Percentiles rank a stretch among this genome's conserved stretches.
These are phyloP conservation scores for Penicillium sp. DNA, from an alignment of 2,329 filamentous ascomycete species.

Conservation along the genomic window DNA sequence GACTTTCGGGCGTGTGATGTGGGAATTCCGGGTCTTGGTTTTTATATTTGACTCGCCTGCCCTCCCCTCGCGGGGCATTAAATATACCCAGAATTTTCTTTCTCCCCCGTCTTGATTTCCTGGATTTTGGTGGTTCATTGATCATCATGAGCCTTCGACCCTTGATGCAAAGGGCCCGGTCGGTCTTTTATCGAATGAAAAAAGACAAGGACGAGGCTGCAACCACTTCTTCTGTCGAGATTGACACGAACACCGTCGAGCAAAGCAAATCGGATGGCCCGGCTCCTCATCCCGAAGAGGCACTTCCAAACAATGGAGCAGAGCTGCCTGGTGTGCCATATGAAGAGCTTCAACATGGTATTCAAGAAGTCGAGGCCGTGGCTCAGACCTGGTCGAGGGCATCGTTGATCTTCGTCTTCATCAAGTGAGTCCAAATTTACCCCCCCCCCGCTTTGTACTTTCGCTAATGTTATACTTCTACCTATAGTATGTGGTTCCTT, in stretches of 20 bases:
- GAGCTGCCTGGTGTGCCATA: conserved; percentile 6
- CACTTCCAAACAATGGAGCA: conserved; percentile 8
- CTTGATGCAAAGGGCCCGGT: conserved; percentile 8
- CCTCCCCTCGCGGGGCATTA: background rate
- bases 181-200: conserved; percentile 8
- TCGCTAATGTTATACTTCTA: background rate
- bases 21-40: background rate
- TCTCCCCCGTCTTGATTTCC: background rate
- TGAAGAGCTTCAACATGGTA: conserved; percentile 39
- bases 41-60: background rate
- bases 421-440: conserved; percentile 13
- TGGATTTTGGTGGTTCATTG: background rate
- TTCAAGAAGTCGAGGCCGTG: conserved; percentile 49
- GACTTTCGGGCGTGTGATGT: conserved; percentile 1
- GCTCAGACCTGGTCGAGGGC: conserved; percentile 47
- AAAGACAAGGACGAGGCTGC: conserved; percentile 2
- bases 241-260: background rate
- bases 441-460: background rate
- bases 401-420: conserved; percentile 16
- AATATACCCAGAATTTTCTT: background rate
- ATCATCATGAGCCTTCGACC: conserved; percentile 5
- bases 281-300: background rate
- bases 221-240: background rate
- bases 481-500: conserved; percentile 24
- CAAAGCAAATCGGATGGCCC: background rate